phyloP scores from a whole-genome alignment of 1,284 basidiomycete species.

The Exobasidium rhododendri region DNA sequence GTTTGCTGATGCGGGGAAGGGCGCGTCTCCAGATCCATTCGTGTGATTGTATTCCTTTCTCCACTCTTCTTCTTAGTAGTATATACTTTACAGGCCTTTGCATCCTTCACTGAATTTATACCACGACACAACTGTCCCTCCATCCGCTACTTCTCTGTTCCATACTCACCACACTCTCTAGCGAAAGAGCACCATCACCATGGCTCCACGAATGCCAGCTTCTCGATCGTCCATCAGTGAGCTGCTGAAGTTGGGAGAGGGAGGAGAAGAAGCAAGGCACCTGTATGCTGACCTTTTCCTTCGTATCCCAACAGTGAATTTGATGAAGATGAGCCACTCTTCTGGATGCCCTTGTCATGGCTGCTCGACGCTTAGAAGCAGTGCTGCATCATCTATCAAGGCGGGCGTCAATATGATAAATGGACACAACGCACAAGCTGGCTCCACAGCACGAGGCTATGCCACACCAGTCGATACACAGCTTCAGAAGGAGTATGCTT shows the following conservation, averaged over 20 bases:
- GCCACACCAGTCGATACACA: conserved; percentile 77
- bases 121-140: too few species aligned
- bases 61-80: too few species aligned
- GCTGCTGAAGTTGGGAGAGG: not conserved
- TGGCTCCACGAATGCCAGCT: not conserved
- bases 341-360: conserved; percentile 46
- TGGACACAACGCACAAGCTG: conserved; percentile 31
- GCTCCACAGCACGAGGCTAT: conserved; percentile 40
- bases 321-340: conserved; percentile 42
- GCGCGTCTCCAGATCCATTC: too few species aligned
- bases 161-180: too few species aligned
- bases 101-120: too few species aligned
- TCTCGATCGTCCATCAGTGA: conserved; percentile 13
- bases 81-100: too few species aligned
- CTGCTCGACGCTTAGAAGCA: conserved; percentile 29
- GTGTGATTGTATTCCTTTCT: too few species aligned
- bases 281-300: not conserved
- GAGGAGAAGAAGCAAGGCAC: too few species aligned
- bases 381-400: not conserved
- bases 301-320: conserved; percentile 24
- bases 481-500: conserved; percentile 82
- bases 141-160: too few species aligned
- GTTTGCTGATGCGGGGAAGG: too few species aligned
- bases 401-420: conserved; percentile 43
- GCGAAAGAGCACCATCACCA: too few species aligned